Conservation (phyloP, 176 grass and related monocot species). For the Dactylis glomerata region DNA sequence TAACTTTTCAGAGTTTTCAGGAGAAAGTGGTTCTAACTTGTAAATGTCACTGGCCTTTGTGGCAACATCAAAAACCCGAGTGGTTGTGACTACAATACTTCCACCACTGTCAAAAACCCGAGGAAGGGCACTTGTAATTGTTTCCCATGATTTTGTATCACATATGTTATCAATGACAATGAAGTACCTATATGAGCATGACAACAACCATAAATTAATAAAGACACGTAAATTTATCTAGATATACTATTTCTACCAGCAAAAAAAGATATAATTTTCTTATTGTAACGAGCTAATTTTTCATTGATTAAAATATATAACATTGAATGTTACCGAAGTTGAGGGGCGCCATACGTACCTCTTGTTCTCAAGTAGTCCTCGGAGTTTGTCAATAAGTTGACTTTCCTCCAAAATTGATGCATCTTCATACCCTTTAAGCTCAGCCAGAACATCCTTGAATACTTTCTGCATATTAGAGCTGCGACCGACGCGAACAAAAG, state of each 20-base stretch:
- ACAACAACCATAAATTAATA: not conserved
- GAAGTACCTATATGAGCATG: not conserved
- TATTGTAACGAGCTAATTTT: not conserved
- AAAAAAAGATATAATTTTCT: not conserved
- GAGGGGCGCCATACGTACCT: not conserved
- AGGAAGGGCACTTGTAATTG: not conserved
- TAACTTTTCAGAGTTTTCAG: not conserved
- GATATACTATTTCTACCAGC: no score
- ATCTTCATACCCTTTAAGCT: not conserved
- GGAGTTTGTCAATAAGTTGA: not conserved
- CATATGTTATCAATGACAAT: not conserved
- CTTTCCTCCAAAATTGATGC: not conserved
- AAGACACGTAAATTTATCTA: not conserved
- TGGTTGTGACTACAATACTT: not conserved
- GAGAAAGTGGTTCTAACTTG: not conserved
- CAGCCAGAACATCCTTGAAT: not conserved
- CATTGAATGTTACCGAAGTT: not conserved
- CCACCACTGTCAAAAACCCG: not conserved
- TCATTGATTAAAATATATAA: not conserved
- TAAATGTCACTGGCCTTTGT: not conserved
- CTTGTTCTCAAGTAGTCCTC: not conserved
- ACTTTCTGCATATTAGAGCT: not conserved
- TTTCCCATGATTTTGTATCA: not conserved
- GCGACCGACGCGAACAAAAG: not conserved
- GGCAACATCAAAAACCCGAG: not conserved